Evolutionary conservation across 148 eudicot genomes (phyloP).

Genomic region (Oxyria digyna): DNA sequence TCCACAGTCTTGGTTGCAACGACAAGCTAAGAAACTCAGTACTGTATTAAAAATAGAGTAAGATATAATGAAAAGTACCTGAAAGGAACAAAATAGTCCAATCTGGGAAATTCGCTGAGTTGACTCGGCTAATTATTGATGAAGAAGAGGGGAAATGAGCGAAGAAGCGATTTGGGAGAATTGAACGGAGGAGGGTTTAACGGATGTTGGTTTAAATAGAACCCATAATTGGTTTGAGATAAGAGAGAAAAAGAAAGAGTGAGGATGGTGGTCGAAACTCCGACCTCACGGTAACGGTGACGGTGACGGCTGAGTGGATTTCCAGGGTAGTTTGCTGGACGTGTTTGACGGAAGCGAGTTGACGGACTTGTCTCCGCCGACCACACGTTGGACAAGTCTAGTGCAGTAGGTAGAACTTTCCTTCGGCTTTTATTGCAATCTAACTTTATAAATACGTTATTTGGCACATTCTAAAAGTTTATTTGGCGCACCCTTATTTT

Average conservation of each 20-base stretch:
- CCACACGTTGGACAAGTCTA: constrained; percentile 1
- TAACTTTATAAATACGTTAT: too few species aligned
- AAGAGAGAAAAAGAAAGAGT: background rate
- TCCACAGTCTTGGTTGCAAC: background rate
- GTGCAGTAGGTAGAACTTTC: constrained; percentile 1
- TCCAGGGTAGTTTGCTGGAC: background rate
- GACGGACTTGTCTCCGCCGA: background rate
- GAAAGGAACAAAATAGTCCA: background rate
- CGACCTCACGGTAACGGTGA: background rate
- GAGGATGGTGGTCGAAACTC: background rate
- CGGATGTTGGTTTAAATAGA: background rate
- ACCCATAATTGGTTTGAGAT: background rate
- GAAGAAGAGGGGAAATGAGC: too few species aligned
- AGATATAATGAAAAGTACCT: background rate
- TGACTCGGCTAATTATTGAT: background rate
- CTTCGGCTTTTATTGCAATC: background rate
- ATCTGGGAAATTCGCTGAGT: background rate
- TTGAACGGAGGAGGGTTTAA: background rate
- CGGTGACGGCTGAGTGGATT: background rate
- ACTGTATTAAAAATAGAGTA: background rate
- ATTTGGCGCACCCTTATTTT: too few species aligned
- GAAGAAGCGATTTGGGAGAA: background rate
- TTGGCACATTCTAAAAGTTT: too few species aligned
- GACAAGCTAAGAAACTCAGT: background rate
- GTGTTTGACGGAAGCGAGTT: constrained; percentile 4